Evolutionary conservation across 139 green algal species (phyloP).

Genomic region (Gonium pectorale): DNA sequence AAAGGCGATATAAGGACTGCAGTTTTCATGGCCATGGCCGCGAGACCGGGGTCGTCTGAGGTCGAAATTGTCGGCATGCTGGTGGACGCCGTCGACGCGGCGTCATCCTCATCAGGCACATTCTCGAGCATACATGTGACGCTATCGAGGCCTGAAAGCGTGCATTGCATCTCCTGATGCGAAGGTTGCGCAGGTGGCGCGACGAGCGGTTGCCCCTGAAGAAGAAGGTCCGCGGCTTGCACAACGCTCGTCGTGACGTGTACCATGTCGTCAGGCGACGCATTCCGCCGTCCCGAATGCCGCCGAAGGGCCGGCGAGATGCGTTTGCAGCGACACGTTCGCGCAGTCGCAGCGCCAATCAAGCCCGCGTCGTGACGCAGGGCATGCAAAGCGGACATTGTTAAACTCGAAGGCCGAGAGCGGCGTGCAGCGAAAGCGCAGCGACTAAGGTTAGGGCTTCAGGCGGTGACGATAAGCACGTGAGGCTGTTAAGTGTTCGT

Average conservation of each 20-base stretch:
- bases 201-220: not conserved
- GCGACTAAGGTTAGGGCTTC: no score
- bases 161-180: slow-evolving; percentile 18
- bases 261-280: not conserved
- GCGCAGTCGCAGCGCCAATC: no score
- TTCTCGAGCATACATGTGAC: slow-evolving; percentile 20
- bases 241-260: no score
- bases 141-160: slow-evolving; percentile 13
- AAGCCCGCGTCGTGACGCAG: no score
- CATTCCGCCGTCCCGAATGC: no score
- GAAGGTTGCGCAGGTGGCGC: not conserved
- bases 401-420: no score
- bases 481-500: no score
- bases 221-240: not conserved
- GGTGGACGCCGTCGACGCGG: not conserved
- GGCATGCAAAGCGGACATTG: no score
- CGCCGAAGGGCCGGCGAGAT: no score
- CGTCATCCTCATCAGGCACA: slow-evolving; percentile 1
- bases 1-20: slow-evolving; percentile 92
- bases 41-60: not conserved
- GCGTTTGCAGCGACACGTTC: no score
- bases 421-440: no score
- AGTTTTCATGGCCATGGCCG: slow-evolving; percentile 43
- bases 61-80: not conserved
- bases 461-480: no score